A percentile compares a stretch with the other conserved stretches of the same genome.
phyloP scores from a whole-genome alignment of 1,139 yeast genomes.

The Hanseniaspora sp. region DNA sequence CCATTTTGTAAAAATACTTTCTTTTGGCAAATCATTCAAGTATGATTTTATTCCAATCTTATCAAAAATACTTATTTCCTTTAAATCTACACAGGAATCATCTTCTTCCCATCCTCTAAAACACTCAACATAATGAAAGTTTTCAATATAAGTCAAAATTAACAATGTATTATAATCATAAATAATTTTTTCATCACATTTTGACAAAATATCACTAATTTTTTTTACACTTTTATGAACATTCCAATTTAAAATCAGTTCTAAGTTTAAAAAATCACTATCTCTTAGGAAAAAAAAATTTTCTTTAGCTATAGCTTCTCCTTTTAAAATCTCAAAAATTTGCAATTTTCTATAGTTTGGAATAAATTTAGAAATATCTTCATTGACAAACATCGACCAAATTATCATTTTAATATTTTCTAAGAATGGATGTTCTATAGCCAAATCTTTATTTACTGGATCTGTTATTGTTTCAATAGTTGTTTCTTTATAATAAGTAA shows the following conservation, averaged over 20 bases:
- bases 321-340: neutral
- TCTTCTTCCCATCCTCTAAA: neutral
- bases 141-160: neutral
- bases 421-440: constrained; percentile 26
- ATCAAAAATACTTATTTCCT: neutral
- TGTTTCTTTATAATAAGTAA: constrained; percentile 17
- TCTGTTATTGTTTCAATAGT: neutral
- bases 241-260: constrained; percentile 26
- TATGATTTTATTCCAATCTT: neutral
- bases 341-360: constrained; percentile 20
- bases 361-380: constrained; percentile 20
- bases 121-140: no score
- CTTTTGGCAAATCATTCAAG: neutral
- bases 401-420: constrained; percentile 25
- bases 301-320: constrained; percentile 17
- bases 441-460: neutral
- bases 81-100: neutral
- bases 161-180: neutral
- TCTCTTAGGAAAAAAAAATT: constrained; percentile 27
- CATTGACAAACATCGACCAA: neutral
- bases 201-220: neutral
- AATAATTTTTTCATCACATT: no score
- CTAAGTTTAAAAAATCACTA: constrained; percentile 26
- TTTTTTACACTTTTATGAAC: constrained; percentile 22
- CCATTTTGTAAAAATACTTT: neutral